phyloP scores from a whole-genome alignment of 306 rosid genomes.

The Malus sylvestris region DNA sequence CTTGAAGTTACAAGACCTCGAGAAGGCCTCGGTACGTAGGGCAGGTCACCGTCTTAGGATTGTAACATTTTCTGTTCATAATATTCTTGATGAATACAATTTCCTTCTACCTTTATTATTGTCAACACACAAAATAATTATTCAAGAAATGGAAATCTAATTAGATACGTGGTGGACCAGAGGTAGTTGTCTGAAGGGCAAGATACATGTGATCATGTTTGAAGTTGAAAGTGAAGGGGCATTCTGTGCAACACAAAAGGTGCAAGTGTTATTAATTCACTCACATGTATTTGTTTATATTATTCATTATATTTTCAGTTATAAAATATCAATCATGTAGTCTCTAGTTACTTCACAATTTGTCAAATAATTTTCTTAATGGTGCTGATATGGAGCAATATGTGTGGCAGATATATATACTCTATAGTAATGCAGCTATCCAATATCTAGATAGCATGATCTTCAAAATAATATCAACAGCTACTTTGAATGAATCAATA shows the following conservation, averaged over 20 bases:
- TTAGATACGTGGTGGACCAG: neutral
- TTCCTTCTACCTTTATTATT: neutral
- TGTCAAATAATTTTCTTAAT: neutral
- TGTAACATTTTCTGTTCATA: neutral
- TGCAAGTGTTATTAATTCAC: neutral
- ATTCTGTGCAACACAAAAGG: neutral
- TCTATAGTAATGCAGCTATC: slow-evolving; percentile 17
- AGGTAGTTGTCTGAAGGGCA: slow-evolving; percentile 1
- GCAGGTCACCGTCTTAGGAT: neutral
- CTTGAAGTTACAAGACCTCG: slow-evolving; percentile 13
- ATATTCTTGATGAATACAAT: neutral
- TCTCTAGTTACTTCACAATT: too few species aligned
- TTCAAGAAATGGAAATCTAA: neutral
- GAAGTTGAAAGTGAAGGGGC: slow-evolving; percentile 4
- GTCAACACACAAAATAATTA: neutral
- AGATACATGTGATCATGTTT: slow-evolving; percentile 24
- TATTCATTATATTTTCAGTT: neutral
- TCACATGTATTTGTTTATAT: too few species aligned
- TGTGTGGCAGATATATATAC: slow-evolving; percentile 20
- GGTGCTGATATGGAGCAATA: slow-evolving; percentile 11
- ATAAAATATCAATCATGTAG: neutral
- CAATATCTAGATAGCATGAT: slow-evolving; percentile 7
- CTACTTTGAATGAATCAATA: slow-evolving; percentile 1
- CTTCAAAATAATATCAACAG: slow-evolving; percentile 1
- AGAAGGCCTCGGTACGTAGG: neutral